Conservation (phyloP, 2,329 filamentous ascomycete genomes). For the Pestalotiopsis sp. region DNA sequence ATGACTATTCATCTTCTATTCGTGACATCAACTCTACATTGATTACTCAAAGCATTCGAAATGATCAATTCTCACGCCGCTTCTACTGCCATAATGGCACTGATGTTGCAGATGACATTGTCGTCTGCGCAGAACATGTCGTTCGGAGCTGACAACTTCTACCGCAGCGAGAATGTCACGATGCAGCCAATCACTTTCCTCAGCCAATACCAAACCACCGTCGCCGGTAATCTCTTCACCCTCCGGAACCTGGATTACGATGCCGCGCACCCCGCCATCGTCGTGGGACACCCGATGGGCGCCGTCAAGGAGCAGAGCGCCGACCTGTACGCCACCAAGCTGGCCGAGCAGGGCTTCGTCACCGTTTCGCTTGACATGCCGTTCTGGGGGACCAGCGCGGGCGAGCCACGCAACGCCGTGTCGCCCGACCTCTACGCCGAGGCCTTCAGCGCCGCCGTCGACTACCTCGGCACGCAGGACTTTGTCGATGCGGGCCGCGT, state of each 20-base stretch:
- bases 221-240: background rate
- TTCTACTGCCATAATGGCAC: background rate
- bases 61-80: background rate
- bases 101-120: background rate
- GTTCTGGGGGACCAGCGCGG: background rate
- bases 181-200: background rate
- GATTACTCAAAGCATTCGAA: background rate
- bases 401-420: background rate
- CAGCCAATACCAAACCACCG: background rate
- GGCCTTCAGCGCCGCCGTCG: background rate
- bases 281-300: constrained; percentile 1
- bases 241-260: background rate
- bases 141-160: background rate
- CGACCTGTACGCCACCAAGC: background rate
- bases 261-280: background rate
- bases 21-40: background rate
- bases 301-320: constrained; percentile 6
- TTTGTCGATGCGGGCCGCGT: background rate
- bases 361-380: background rate
- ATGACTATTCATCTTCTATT: too few species aligned
- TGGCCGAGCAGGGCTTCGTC: constrained; percentile 1
- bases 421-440: background rate
- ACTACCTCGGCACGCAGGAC: background rate
- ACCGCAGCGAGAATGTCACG: background rate
- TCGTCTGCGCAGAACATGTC: background rate